These are phyloP conservation scores for Aspergillus terreus DNA, from an alignment of 2,329 filamentous ascomycete genomes.

Conservation along the genomic window DNA sequence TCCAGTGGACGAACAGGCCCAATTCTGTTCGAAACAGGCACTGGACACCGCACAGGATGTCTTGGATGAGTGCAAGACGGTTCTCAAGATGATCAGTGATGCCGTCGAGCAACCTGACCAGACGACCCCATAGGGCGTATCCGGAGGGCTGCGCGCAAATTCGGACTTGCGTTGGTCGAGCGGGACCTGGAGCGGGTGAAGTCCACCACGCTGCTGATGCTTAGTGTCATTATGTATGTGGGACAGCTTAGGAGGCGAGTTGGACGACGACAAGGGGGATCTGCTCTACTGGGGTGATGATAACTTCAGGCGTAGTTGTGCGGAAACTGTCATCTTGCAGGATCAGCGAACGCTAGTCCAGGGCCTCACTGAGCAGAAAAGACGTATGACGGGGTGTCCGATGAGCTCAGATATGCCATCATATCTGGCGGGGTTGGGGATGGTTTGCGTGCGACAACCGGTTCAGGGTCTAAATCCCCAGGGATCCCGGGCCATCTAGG, in stretches of 20 bases:
- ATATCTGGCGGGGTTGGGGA: neutral
- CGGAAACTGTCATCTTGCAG: neutral
- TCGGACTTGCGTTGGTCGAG: conserved; percentile 21
- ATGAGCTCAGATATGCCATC: neutral
- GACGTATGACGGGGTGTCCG: neutral
- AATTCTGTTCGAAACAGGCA: conserved; percentile 17
- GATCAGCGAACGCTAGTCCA: neutral
- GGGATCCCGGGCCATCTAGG: neutral
- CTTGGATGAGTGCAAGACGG: conserved; percentile 20
- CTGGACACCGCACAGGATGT: conserved; percentile 8
- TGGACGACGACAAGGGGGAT: no score
- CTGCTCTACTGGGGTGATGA: no score
- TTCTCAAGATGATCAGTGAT: conserved; percentile 17
- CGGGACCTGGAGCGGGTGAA: conserved; percentile 28
- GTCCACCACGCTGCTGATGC: conserved; percentile 24
- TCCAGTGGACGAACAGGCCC: conserved; percentile 21
- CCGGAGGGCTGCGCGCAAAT: conserved; percentile 6
- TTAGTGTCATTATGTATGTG: conserved; percentile 31
- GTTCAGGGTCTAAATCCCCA: neutral
- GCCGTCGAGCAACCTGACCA: conserved; percentile 2
- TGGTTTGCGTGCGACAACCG: neutral
- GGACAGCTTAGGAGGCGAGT: conserved; percentile 16
- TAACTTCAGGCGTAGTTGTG: neutral
- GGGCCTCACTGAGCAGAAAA: neutral
- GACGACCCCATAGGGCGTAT: neutral